Base-by-base conservation (phyloP, 1,284 basidiomycete species). In the Phellopilus nigrolimitatus region DNA sequence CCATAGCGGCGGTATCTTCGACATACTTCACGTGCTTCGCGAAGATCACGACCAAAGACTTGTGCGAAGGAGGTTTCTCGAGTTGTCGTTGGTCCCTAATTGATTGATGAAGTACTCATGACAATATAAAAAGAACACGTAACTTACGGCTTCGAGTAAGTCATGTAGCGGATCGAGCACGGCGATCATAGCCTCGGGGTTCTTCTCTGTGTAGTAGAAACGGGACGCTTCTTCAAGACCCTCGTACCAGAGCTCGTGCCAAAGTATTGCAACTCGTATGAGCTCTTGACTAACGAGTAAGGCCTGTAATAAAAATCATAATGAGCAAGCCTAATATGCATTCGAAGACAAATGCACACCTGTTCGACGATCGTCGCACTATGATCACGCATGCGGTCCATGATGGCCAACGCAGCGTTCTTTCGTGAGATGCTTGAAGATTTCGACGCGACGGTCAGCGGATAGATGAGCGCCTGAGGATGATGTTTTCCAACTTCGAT, bases 171-270 rank as follows among this genome's bases (percentile, higher is more conserved):
- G 95, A 61, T 97, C 93, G 53, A 99, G 71, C 15, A 86, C 90
- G 28, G 87, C 87, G 64, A 98, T 98, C 97, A 99, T 99, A 13
- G 90, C 97, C 59, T 95, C 91, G n/a, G 95, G 89, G 66, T 99
- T 98, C 66, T 95, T 92, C 62, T 99, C 97, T 15, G 93, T 97
- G 73, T 95, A 99, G 73, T 95, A 99, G 45, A 95, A 74, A 47
- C 97, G 82, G 9, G 95, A 98, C 2, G 97, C 97, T 68, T 99
- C 97, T 70, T 99, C 97, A 19, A 99, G 75, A 10, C 93, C 95
- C 71, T 99, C 97, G 63, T 98, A 94, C 97, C 97, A 99, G 62
- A 97, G 77, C 67, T 99, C 97, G 63, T 99, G 95, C 97, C 97
- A 99, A 15, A 99, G 73, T 57, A 99, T 99, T 2, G 97, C 97